phyloP scores from a whole-genome alignment of 78 protist species.

The Cavenderia fasciculata region DNA sequence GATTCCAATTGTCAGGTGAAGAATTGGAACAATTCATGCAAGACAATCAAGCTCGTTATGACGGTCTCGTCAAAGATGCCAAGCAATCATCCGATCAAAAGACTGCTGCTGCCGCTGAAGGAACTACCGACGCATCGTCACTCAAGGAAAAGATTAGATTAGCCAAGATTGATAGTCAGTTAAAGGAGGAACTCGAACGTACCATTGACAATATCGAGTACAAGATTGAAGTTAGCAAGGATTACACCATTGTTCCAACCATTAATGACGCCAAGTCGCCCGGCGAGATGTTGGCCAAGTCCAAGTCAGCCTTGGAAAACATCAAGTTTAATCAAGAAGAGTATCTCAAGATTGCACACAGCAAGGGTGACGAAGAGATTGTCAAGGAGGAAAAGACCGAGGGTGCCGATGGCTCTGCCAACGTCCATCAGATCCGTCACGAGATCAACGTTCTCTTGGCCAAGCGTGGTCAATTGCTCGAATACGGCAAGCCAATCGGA shows the following conservation, averaged over 20 bases:
- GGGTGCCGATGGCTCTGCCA: neutral
- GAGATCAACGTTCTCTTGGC: too few species aligned
- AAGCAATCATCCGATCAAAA: neutral
- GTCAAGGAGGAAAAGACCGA: neutral
- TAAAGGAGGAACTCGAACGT: neutral
- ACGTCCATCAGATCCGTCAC: too few species aligned
- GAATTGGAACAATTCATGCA: neutral
- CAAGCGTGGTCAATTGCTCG: too few species aligned
- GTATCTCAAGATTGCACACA: neutral
- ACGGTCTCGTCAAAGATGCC: neutral
- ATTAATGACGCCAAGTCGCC: neutral
- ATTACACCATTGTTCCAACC: neutral
- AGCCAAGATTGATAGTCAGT: neutral
- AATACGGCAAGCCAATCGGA: too few species aligned
- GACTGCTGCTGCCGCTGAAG: neutral
- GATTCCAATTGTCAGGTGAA: neutral
- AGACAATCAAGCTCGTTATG: neutral
- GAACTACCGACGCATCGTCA: neutral
- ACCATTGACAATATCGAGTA: neutral
- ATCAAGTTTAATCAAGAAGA: neutral
- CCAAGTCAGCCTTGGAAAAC: neutral
- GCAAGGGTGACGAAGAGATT: neutral
- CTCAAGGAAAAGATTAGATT: neutral
- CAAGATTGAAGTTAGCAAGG: neutral
- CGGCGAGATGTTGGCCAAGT: neutral